phyloP scores from a whole-genome alignment of 2,329 filamentous ascomycete species.

The Zasmidium citrigriseum region DNA sequence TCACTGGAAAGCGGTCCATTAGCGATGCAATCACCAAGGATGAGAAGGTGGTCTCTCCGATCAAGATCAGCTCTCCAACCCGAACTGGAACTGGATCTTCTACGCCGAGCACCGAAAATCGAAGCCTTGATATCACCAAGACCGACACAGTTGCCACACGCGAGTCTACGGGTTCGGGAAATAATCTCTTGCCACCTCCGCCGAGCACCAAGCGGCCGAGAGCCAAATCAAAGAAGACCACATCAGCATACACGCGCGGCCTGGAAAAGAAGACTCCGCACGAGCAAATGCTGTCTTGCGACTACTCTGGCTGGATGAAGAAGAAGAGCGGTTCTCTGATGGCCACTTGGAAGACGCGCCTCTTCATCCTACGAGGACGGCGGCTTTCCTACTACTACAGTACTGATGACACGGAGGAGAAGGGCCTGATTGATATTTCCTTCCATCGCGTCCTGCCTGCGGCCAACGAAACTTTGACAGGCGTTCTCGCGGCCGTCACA shows the following conservation, averaged over 20 bases:
- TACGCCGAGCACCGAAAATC: constrained; percentile 60
- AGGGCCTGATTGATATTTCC: constrained; percentile 95
- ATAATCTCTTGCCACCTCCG: constrained; percentile 35
- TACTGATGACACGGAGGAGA: constrained; percentile 87
- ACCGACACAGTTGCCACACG: constrained; percentile 39
- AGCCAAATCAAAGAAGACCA: constrained; percentile 64
- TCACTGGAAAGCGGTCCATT: constrained; percentile 76
- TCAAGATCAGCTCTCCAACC: constrained; percentile 31
- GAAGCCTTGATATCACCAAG: constrained; percentile 37
- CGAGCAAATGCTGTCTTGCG: constrained; percentile 81
- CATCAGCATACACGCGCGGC: constrained; percentile 88
- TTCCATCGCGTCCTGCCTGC: constrained; percentile 95
- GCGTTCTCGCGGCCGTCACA: constrained; percentile 87
- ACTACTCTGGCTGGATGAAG: constrained; percentile 99
- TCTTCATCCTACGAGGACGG: constrained; percentile 92
- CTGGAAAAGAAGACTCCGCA: constrained; percentile 77
- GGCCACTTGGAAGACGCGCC: constrained; percentile 93
- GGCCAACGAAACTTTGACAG: constrained; percentile 85
- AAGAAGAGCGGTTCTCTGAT: constrained; percentile 96
- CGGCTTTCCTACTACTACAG: constrained; percentile 95
- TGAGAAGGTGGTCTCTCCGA: constrained; percentile 44
- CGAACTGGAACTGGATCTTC: constrained; percentile 72
- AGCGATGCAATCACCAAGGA: constrained; percentile 68
- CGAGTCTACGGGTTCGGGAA: constrained; percentile 45
- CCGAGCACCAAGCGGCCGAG: constrained; percentile 25